Percentiles rank a stretch among this genome's conserved stretches.
phyloP scores from a whole-genome alignment of 163 green algal genomes.

The Coccomyxa subellipsoidea region DNA sequence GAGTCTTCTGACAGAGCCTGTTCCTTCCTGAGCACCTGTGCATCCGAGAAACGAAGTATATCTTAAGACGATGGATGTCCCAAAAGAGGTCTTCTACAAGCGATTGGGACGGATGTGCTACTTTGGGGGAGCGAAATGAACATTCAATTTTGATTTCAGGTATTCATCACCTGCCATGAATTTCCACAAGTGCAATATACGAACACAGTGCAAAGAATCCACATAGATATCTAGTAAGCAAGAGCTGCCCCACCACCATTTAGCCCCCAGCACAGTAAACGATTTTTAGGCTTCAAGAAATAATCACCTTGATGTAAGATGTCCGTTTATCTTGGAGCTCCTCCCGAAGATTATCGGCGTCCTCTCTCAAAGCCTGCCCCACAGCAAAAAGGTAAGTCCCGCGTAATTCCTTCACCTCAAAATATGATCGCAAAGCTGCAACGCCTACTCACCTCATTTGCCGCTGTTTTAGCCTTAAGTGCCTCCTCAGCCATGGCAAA shows the following conservation, averaged over 20 bases:
- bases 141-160: no score
- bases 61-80: background rate
- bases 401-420: no score
- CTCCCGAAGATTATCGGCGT: background rate
- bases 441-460: slow-evolving; percentile 5
- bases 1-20: slow-evolving; percentile 1
- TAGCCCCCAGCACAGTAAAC: no score
- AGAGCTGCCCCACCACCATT: no score
- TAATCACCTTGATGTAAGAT: slow-evolving; percentile 1
- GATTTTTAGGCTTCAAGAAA: background rate
- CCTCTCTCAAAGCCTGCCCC: background rate
- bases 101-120: no score
- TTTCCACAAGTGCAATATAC: no score
- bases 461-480: slow-evolving; percentile 1
- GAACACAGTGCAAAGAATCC: no score
- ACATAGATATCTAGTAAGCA: no score
- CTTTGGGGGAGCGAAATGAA: no score
- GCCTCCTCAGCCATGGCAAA: slow-evolving; percentile 9
- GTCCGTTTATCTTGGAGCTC: background rate
- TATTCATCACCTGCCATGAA: no score
- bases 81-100: background rate
- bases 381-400: no score
- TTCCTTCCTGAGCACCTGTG: slow-evolving; percentile 5
- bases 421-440: no score
- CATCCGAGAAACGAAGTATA: background rate